These are phyloP conservation scores for Sarocladium oryzae DNA, from an alignment of 2,329 filamentous ascomycete species.

Conservation along the genomic window DNA sequence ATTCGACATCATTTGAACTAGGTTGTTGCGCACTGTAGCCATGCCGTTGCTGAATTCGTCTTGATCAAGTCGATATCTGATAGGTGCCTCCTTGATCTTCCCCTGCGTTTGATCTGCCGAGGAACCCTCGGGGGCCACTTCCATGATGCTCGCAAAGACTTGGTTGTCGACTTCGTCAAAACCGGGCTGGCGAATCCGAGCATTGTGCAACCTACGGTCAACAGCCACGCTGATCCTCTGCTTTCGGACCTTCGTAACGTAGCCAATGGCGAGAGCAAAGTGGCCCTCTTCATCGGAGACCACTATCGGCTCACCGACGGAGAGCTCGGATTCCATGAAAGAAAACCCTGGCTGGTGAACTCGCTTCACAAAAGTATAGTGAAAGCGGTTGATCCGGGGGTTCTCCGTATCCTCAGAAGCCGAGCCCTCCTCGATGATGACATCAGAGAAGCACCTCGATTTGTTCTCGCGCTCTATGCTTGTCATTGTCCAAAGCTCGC, in stretches of 20 bases:
- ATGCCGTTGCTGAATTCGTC: conserved; percentile 98
- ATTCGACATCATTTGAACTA: conserved; percentile 86
- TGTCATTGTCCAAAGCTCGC: conserved; percentile 94
- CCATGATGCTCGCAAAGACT: conserved; percentile 86
- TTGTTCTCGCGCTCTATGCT: conserved; percentile 82
- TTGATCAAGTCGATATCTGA: conserved; percentile 84
- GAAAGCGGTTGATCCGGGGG: conserved; percentile 84
- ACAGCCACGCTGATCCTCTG: conserved; percentile 80
- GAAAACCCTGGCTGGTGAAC: conserved; percentile 58
- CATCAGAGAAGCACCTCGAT: conserved; percentile 82
- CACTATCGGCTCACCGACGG: conserved; percentile 86
- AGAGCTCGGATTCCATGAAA: conserved; percentile 86
- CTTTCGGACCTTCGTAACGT: conserved; percentile 70
- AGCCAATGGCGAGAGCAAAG: conserved; percentile 90
- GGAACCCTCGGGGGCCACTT: conserved; percentile 55
- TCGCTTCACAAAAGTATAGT: conserved; percentile 77
- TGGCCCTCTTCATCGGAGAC: conserved; percentile 92
- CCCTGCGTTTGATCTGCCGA: conserved; percentile 44
- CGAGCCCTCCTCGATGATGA: conserved; percentile 75
- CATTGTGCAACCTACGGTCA: conserved; percentile 82
- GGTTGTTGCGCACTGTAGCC: conserved; percentile 88
- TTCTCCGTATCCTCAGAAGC: conserved; percentile 61
- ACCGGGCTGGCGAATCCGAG: conserved; percentile 64
- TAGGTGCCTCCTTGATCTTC: conserved; percentile 45
- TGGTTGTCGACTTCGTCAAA: conserved; percentile 78